Evolutionary conservation across 108 stramenopile genomes (phyloP).

Genomic region (Cyclostephanos tholiformis): DNA sequence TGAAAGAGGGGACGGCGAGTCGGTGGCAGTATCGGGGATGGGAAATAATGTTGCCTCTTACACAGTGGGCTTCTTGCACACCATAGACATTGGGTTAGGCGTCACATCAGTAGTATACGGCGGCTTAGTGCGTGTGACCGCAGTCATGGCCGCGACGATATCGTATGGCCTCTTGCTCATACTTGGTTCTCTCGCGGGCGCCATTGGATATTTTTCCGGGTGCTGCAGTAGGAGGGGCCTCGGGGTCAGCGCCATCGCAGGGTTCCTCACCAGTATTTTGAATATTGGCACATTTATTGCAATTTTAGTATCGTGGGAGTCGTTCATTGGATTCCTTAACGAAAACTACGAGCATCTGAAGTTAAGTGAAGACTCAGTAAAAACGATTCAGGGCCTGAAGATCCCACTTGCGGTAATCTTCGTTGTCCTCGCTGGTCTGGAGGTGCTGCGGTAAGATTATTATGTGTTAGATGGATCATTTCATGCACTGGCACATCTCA

Average conservation of each 20-base stretch:
- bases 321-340: slow-evolving; percentile 30
- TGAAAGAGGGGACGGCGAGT: neutral
- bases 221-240: slow-evolving; percentile 27
- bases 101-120: slow-evolving; percentile 32
- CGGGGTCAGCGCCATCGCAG: slow-evolving; percentile 19
- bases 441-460: slow-evolving; percentile 29
- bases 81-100: slow-evolving; percentile 27
- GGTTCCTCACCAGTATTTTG: slow-evolving; percentile 15
- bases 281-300: slow-evolving; percentile 27
- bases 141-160: slow-evolving; percentile 20
- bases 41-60: neutral
- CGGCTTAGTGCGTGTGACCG: slow-evolving; percentile 19
- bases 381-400: slow-evolving; percentile 22
- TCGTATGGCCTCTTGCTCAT: slow-evolving; percentile 31
- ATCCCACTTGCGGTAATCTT: slow-evolving; percentile 22
- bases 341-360: slow-evolving; percentile 17
- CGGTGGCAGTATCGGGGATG: neutral
- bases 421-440: slow-evolving; percentile 23
- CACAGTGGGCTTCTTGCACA: slow-evolving; percentile 21
- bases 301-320: slow-evolving; percentile 28
- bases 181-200: slow-evolving; percentile 27
- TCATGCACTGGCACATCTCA: slow-evolving; percentile 1
- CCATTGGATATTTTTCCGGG: slow-evolving; percentile 36
- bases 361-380: slow-evolving; percentile 16
- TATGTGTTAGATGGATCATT: neutral